Evolutionary conservation across 75 land plant genomes (phyloP).

Genomic region (Cupressus sempervirens): DNA sequence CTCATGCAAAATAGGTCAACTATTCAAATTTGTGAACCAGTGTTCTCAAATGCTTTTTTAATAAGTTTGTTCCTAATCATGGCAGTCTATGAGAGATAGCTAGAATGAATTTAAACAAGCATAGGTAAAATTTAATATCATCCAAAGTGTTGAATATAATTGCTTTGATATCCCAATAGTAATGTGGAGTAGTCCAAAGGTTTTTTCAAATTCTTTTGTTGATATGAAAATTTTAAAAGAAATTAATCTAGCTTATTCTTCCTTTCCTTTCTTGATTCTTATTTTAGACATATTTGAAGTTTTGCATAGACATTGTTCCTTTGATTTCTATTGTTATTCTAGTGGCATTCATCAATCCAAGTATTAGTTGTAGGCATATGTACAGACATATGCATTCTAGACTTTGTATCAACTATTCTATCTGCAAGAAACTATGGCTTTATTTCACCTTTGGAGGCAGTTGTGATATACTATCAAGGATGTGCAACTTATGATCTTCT

Average conservation of each 20-base stretch:
- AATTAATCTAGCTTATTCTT: not conserved
- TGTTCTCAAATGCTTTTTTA: not conserved
- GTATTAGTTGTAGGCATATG: slow-evolving; percentile 80
- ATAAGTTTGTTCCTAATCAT: not conserved
- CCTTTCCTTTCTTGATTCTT: not conserved
- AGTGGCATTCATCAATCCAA: too few relatives aligned
- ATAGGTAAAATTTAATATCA: too few relatives aligned
- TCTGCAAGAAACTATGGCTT: slow-evolving; percentile 76
- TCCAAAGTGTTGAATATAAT: too few relatives aligned
- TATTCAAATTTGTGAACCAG: not conserved
- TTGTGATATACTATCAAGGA: slow-evolving; percentile 62
- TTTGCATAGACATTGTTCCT: too few relatives aligned
- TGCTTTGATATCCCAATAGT: too few relatives aligned
- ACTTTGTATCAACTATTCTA: slow-evolving; percentile 66
- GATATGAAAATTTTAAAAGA: slow-evolving; percentile 8
- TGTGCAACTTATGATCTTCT: slow-evolving; percentile 88
- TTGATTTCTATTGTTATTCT: too few relatives aligned
- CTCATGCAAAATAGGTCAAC: not conserved
- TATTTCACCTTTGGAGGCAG: slow-evolving; percentile 67
- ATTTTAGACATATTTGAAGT: too few relatives aligned
- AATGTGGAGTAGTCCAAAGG: not conserved
- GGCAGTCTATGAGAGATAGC: too few relatives aligned
- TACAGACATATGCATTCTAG: slow-evolving; percentile 88
- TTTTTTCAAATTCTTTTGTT: not conserved
- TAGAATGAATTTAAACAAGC: too few relatives aligned